Base-by-base conservation (phyloP, 2,329 filamentous ascomycete species). In the Ophiostoma fasciatum region DNA sequence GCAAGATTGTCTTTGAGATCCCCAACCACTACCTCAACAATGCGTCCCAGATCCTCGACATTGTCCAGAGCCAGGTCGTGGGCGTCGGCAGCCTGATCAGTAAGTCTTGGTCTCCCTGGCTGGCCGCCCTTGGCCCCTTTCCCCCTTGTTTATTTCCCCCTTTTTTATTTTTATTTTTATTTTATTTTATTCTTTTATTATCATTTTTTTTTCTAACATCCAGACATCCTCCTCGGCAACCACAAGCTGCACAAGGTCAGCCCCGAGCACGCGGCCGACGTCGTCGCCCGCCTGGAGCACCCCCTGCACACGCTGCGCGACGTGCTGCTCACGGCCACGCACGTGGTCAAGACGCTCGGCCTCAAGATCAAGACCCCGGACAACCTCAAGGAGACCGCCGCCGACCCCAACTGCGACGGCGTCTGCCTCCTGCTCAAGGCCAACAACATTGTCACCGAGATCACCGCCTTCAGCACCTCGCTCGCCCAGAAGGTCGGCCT, bases 371-470 rank as follows among this genome's bases (percentile, higher is more conserved):
- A 20, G 21, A 40, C 38, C 3, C 30, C 29, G 3, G 31, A 7
- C n/a, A n/a, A 40, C 33, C 19, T 32, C 10, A 22, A 14, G 21
- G 11, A 8, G 28, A 7, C 20, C 8, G 28, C 28, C 2, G 14
- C 32, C 4, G 31, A 33, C 14, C 11, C 23, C 13, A 22, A 20
- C 22, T 37, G 38, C 28, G 27, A 42, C 30, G 36, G 29, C 15
- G 5, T 27, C 15, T 38, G 38, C 29, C 9, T 43, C 10, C 12
- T 39, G 12, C 17, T 7, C 28, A 43, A 38, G 31, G 41, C 36
- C 20, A 27, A 28, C 25, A 18, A 20, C n/a, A 34, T 43, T 8
- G 28, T 41, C 13, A 10, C 11, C 11, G 31, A 41, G 30, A 18
- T 39, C 10, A 14, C 19, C 14, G 12, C 13, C 10, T 36, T 33